A percentile compares a stretch with the other conserved stretches of the same genome.
These are phyloP conservation scores for Setomelanomma holmii DNA, from an alignment of 2,329 filamentous ascomycete species.

Conservation along the genomic window DNA sequence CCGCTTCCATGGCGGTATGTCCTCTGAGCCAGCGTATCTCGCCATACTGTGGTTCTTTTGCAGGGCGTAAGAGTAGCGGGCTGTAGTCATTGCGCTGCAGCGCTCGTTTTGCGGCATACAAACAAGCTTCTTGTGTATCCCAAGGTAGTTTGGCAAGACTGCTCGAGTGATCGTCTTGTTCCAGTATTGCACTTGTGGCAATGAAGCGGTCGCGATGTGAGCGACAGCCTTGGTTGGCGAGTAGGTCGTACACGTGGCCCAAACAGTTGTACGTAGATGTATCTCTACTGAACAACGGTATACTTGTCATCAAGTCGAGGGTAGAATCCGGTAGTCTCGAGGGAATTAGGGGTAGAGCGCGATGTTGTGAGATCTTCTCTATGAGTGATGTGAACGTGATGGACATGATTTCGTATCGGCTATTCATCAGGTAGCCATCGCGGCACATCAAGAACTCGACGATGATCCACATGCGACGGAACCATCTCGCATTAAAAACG, in stretches of 20 bases:
- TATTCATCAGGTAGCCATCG: constrained; percentile 8
- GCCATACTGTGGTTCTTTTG: constrained; percentile 2
- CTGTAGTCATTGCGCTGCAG: constrained; percentile 9
- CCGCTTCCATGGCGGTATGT: constrained; percentile 1
- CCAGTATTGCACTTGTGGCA: background rate
- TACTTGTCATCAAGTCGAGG: constrained; percentile 3
- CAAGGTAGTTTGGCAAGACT: constrained; percentile 3
- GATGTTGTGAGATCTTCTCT: constrained; percentile 1
- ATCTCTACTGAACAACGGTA: constrained; percentile 8
- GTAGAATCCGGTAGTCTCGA: background rate
- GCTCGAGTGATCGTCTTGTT: background rate
- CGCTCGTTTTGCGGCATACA: constrained; percentile 9
- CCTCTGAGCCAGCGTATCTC: constrained; percentile 10
- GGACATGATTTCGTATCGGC: constrained; percentile 11
- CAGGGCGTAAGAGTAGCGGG: constrained; percentile 8
- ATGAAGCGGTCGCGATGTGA: constrained; percentile 12
- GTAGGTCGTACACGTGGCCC: constrained; percentile 11
- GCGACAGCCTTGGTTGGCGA: constrained; percentile 10
- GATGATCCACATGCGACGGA: constrained; percentile 11
- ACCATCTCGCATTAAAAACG: constrained; percentile 12
- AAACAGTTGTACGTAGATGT: constrained; percentile 11
- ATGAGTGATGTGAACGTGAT: constrained; percentile 4
- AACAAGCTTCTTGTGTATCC: constrained; percentile 12
- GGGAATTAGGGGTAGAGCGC: background rate
- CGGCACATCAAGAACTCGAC: constrained; percentile 7